Percentiles rank a stretch among this genome's conserved stretches.
phyloP scores from a whole-genome alignment of 2,329 filamentous ascomycete species.

The Ophiocordyceps robertsii region DNA sequence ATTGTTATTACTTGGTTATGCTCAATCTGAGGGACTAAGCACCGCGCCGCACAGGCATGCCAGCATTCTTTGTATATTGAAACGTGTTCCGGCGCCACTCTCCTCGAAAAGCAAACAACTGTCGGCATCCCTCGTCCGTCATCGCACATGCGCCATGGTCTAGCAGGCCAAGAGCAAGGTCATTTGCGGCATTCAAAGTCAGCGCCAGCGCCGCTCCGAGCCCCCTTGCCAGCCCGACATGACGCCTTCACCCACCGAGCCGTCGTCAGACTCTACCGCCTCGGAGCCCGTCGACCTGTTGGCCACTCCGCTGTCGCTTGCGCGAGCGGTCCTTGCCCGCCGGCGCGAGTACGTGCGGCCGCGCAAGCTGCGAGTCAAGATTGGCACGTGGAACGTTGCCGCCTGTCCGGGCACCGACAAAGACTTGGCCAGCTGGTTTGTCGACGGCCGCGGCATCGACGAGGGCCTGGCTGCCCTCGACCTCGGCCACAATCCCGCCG shows the following conservation, averaged over 20 bases:
- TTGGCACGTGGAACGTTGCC: slow-evolving; percentile 93
- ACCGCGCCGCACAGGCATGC: slow-evolving; percentile 1
- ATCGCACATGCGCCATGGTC: slow-evolving; percentile 16
- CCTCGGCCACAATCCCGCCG: slow-evolving; percentile 24
- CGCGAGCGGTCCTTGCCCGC: slow-evolving; percentile 55
- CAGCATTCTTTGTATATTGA: neutral
- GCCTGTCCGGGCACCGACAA: slow-evolving; percentile 73
- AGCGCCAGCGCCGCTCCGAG: slow-evolving; percentile 7
- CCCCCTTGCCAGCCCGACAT: slow-evolving; percentile 7
- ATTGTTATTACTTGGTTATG: neutral
- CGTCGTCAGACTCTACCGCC: slow-evolving; percentile 17
- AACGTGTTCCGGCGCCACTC: neutral
- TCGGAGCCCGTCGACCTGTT: slow-evolving; percentile 30
- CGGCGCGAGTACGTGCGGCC: slow-evolving; percentile 66
- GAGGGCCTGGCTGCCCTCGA: slow-evolving; percentile 44
- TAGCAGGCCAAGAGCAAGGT: slow-evolving; percentile 14
- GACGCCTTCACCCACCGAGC: slow-evolving; percentile 13
- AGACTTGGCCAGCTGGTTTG: slow-evolving; percentile 81
- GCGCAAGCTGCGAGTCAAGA: slow-evolving; percentile 67
- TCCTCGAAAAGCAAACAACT: neutral
- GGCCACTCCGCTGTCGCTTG: slow-evolving; percentile 43
- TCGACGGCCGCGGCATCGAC: slow-evolving; percentile 59
- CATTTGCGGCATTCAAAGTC: slow-evolving; percentile 10
- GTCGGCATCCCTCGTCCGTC: neutral
- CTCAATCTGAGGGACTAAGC: neutral